Evolutionary conservation across 2,329 filamentous ascomycete species (phyloP).

Genomic region (Botryotinia narcissicola): DNA sequence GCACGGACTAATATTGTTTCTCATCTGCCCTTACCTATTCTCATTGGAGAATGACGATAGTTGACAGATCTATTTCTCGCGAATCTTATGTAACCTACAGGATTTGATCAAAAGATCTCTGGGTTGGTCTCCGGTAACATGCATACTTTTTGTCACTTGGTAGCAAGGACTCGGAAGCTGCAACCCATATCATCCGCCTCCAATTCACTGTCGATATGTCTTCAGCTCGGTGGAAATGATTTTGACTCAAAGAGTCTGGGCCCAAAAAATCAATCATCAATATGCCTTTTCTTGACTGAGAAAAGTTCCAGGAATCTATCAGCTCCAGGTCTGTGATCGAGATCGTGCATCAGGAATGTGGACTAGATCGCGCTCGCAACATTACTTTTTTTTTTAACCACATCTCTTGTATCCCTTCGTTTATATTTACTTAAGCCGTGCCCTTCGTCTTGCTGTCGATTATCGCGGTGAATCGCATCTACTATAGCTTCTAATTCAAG

Average conservation of each 20-base stretch:
- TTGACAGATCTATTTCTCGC: constrained; percentile 21
- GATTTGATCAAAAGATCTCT: constrained; percentile 18
- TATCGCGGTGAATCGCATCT: background rate
- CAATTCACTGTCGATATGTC: constrained; percentile 5
- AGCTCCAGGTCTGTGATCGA: constrained; percentile 17
- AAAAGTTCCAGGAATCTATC: constrained; percentile 4
- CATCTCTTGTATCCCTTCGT: background rate
- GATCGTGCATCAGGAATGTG: constrained; percentile 16
- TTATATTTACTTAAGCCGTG: constrained; percentile 11
- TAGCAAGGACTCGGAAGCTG: constrained; percentile 17
- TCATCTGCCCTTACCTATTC: constrained; percentile 12
- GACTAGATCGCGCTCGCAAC: constrained; percentile 9
- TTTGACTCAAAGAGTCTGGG: constrained; percentile 16
- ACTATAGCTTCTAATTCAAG: background rate
- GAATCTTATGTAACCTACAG: constrained; percentile 17
- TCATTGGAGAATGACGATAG: background rate
- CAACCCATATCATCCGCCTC: constrained; percentile 15
- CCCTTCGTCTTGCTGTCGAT: background rate
- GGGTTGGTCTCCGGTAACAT: constrained; percentile 12
- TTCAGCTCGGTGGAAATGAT: constrained; percentile 15
- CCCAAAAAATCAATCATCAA: constrained; percentile 3
- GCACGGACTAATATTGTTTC: constrained; percentile 5
- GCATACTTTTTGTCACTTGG: constrained; percentile 16
- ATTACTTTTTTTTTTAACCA: constrained; percentile 3
- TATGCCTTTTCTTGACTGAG: constrained; percentile 1